These are phyloP conservation scores for Neurospora pannonica DNA, from an alignment of 495 filamentous ascomycete genomes.

Conservation along the genomic window DNA sequence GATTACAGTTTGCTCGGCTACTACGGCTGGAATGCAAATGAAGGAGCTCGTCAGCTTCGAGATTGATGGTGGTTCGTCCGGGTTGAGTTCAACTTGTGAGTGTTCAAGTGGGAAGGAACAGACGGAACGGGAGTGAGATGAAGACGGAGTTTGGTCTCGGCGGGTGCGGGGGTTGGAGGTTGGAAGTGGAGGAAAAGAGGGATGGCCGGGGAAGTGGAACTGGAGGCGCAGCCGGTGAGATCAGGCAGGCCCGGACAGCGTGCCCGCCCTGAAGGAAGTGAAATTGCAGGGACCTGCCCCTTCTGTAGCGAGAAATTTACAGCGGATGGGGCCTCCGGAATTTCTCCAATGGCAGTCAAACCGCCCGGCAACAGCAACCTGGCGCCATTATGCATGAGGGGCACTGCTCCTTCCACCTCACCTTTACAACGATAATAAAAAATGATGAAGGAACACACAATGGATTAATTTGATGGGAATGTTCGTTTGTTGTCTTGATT, in stretches of 20 bases:
- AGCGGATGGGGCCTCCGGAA: not conserved
- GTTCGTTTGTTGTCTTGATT: not conserved
- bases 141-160: not conserved
- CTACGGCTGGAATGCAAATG: not conserved
- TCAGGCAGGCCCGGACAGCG: not conserved
- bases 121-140: not conserved
- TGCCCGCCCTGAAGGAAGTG: not conserved
- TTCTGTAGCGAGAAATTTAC: not conserved
- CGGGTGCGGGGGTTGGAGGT: not conserved
- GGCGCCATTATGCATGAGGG: not conserved
- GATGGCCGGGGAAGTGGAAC: not conserved
- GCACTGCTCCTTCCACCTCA: not conserved
- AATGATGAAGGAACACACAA: not conserved
- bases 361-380: not conserved
- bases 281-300: not conserved
- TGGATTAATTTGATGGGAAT: not conserved
- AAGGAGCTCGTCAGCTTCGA: not conserved
- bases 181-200: not conserved
- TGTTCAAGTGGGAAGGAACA: not conserved
- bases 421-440: not conserved
- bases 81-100: not conserved
- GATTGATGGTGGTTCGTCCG: not conserved
- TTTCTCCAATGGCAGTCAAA: constrained; percentile 5
- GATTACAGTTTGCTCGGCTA: not conserved
- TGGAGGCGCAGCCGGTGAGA: not conserved